Percentiles rank a stretch among this genome's conserved stretches.
Evolutionary conservation across 805 yeast species (phyloP).

Genomic region (Teunomyces stri): DNA sequence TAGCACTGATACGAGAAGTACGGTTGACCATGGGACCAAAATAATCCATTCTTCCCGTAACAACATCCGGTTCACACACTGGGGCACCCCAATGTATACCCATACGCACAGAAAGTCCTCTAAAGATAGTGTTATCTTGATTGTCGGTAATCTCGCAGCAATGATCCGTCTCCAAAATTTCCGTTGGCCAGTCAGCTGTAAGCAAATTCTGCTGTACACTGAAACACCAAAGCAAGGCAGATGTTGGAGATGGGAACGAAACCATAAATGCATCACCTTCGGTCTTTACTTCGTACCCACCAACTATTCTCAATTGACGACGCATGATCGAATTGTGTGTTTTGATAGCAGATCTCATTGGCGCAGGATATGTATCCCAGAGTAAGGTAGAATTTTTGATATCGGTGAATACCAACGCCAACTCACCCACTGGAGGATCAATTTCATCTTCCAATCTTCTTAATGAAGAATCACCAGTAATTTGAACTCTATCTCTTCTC

Average conservation of each 20-base stretch:
- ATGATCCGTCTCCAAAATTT: constrained; percentile 78
- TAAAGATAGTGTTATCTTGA: constrained; percentile 58
- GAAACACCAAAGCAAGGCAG: constrained; percentile 93
- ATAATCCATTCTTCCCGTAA: constrained; percentile 96
- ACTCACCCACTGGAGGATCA: constrained; percentile 89
- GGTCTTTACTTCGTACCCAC: constrained; percentile 97
- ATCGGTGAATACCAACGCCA: constrained; percentile 97
- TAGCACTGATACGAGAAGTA: constrained; percentile 88
- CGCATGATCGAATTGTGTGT: constrained; percentile 94
- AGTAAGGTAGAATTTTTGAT: constrained; percentile 88
- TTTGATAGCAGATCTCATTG: constrained; percentile 96
- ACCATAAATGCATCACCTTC: constrained; percentile 99
- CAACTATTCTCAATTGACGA: constrained; percentile 83
- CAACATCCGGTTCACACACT: constrained; percentile 91
- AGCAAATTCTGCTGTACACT: constrained; percentile 83
- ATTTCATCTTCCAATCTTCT: constrained; percentile 87
- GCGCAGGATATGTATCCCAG: constrained; percentile 91
- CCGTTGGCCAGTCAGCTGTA: constrained; percentile 92
- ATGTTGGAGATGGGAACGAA: constrained; percentile 87
- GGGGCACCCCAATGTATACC: constrained; percentile 99
- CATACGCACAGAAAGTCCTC: constrained; percentile 95
- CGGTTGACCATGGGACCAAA: constrained; percentile 98
- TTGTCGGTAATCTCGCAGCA: constrained; percentile 77
- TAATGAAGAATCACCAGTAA: constrained; percentile 68
- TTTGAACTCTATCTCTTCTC: constrained; percentile 48